Conservation (phyloP, 106 monocot genomes). For the Gastrodia elata region DNA sequence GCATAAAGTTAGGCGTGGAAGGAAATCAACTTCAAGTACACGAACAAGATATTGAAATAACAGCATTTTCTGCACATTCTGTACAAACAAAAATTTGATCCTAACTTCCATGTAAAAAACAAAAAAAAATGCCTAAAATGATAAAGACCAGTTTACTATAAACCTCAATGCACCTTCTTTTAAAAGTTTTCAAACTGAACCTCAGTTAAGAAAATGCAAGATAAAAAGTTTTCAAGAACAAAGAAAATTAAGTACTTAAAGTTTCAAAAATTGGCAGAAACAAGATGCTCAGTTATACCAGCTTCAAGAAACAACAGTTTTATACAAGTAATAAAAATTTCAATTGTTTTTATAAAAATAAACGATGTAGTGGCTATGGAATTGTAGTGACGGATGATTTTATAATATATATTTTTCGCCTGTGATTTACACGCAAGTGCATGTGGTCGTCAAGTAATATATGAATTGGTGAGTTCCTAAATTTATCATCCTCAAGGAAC, state of each 20-base stretch:
- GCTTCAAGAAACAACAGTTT: background rate
- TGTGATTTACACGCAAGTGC: no score
- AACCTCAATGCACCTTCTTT: background rate
- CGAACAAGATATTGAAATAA: conserved; percentile 61
- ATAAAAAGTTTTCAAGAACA: no score
- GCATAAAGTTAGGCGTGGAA: conserved; percentile 44
- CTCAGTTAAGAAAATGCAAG: no score
- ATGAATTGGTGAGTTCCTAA: no score
- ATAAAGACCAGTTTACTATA: background rate
- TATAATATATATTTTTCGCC: no score
- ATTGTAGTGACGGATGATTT: no score
- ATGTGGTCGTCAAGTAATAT: no score
- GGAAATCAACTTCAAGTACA: conserved; percentile 57
- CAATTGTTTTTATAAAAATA: no score
- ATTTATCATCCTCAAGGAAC: no score
- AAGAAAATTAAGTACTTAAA: background rate
- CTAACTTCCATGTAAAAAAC: background rate
- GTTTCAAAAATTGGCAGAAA: background rate
- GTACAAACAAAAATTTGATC: conserved; percentile 5
- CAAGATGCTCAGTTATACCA: background rate
- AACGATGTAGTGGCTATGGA: no score
- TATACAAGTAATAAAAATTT: background rate
- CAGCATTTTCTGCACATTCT: conserved; percentile 58
- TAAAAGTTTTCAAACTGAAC: background rate
- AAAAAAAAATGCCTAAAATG: background rate